These are phyloP conservation scores for Blastobotrys peoriensis DNA, from an alignment of 805 yeast species.

Conservation along the genomic window DNA sequence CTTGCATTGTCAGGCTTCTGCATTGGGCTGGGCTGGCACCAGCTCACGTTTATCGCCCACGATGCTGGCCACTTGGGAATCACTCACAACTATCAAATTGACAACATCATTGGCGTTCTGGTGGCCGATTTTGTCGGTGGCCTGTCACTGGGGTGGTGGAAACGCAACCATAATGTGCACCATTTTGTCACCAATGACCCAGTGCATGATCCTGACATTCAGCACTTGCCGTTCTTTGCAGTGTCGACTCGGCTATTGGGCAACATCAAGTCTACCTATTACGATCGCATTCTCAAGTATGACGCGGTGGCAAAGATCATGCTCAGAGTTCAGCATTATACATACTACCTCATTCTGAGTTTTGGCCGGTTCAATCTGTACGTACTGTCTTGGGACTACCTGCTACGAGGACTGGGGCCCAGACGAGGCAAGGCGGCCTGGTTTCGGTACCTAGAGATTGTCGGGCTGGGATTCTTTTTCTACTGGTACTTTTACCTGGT, in stretches of 20 bases:
- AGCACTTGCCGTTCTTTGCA: slow-evolving; percentile 86
- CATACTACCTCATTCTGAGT: slow-evolving; percentile 71
- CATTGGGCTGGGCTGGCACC: slow-evolving; percentile 84
- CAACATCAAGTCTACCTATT: slow-evolving; percentile 71
- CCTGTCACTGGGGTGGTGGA: slow-evolving; percentile 91
- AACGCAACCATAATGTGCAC: slow-evolving; percentile 88
- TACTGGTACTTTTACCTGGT: slow-evolving; percentile 78
- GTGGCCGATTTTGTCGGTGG: slow-evolving; percentile 85
- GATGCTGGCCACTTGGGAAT: slow-evolving; percentile 86
- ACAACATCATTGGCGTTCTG: slow-evolving; percentile 64
- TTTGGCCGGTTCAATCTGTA: slow-evolving; percentile 86
- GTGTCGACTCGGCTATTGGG: slow-evolving; percentile 67
- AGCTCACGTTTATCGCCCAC: slow-evolving; percentile 78
- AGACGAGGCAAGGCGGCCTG: slow-evolving; percentile 76
- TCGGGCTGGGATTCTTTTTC: slow-evolving; percentile 61
- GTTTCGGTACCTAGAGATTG: slow-evolving; percentile 73
- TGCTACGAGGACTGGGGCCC: slow-evolving; percentile 74
- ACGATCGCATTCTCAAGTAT: slow-evolving; percentile 59
- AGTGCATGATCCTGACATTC: slow-evolving; percentile 90
- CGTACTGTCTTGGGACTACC: slow-evolving; percentile 71
- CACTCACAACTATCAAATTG: slow-evolving; percentile 72
- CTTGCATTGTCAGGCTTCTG: slow-evolving; percentile 53
- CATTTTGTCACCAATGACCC: slow-evolving; percentile 90
- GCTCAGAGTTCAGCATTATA: slow-evolving; percentile 59
- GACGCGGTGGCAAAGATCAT: slow-evolving; percentile 56